Evolutionary conservation across 2,329 filamentous ascomycete species (phyloP).

Genomic region (Pyrenochaeta sp.): DNA sequence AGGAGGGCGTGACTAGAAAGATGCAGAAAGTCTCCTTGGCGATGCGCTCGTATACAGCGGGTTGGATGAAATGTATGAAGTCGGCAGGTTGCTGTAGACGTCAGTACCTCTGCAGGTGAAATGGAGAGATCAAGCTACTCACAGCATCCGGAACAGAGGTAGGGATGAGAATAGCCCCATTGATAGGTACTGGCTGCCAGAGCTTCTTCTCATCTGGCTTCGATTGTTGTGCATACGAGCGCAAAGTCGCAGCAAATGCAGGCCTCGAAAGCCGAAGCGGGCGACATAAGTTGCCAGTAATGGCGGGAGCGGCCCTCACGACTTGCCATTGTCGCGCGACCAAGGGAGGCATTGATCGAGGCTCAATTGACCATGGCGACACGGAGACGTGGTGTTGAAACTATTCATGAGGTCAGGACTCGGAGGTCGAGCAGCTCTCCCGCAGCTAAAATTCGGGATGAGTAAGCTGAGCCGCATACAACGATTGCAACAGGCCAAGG

Average conservation of each 20-base stretch:
- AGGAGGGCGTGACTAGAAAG: conserved; percentile 45
- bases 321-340: conserved; percentile 38
- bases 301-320: conserved; percentile 23
- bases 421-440: background rate
- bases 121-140: conserved; percentile 1
- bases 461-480: conserved; percentile 15
- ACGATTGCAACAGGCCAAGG: conserved; percentile 15
- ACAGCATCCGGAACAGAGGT: conserved; percentile 33
- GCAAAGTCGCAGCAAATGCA: conserved; percentile 3
- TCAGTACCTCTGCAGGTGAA: conserved; percentile 11
- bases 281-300: conserved; percentile 10
- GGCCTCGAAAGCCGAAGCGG: background rate
- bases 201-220: background rate
- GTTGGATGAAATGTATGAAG: conserved; percentile 33
- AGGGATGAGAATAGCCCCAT: conserved; percentile 42
- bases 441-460: conserved; percentile 11
- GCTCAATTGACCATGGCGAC: conserved; percentile 35
- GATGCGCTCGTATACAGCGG: conserved; percentile 11
- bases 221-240: conserved; percentile 17
- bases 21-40: conserved; percentile 30
- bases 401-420: conserved; percentile 23
- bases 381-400: conserved; percentile 7
- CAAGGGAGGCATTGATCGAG: conserved; percentile 41
- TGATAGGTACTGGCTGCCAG: conserved; percentile 5
- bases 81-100: conserved; percentile 26